A percentile compares a stretch with the other conserved stretches of the same genome.
Conservation (phyloP, 2,329 filamentous ascomycete species). For the Geosmithia putterillii region DNA sequence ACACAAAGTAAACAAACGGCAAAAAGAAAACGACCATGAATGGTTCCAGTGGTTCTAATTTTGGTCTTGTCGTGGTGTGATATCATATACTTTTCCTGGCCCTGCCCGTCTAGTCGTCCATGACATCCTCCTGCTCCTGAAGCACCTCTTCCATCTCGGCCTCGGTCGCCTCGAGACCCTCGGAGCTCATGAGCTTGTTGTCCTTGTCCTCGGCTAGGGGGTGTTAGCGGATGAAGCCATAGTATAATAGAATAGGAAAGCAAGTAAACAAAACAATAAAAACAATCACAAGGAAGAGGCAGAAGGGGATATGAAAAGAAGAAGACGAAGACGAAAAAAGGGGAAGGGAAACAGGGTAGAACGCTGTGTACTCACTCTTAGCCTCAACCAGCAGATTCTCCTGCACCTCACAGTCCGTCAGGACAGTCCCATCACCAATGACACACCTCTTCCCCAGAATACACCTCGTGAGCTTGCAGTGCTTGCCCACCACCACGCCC, state of each 20-base stretch:
- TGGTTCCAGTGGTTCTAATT: background rate
- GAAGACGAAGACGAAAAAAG: background rate
- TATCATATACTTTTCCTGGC: too few species aligned
- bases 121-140: conserved; percentile 23
- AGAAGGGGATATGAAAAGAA: too few species aligned
- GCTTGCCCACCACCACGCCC: conserved; percentile 71
- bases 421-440: conserved; percentile 67
- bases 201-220: conserved; percentile 51
- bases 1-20: too few species aligned
- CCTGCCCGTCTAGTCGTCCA: background rate
- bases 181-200: conserved; percentile 55
- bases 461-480: conserved; percentile 76
- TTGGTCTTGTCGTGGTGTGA: background rate
- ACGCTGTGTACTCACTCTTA: conserved; percentile 40
- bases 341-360: background rate
- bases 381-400: conserved; percentile 78
- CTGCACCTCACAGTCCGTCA: conserved; percentile 87
- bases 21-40: too few species aligned
- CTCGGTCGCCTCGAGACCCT: conserved; percentile 51
- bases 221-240: conserved; percentile 5
- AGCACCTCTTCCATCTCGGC: conserved; percentile 45
- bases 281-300: background rate
- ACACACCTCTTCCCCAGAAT: conserved; percentile 71
- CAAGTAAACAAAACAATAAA: too few species aligned
- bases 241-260: too few species aligned